Base-by-base conservation (phyloP, 1,284 basidiomycete genomes). In the Pyrrhoderma lamaoense region DNA sequence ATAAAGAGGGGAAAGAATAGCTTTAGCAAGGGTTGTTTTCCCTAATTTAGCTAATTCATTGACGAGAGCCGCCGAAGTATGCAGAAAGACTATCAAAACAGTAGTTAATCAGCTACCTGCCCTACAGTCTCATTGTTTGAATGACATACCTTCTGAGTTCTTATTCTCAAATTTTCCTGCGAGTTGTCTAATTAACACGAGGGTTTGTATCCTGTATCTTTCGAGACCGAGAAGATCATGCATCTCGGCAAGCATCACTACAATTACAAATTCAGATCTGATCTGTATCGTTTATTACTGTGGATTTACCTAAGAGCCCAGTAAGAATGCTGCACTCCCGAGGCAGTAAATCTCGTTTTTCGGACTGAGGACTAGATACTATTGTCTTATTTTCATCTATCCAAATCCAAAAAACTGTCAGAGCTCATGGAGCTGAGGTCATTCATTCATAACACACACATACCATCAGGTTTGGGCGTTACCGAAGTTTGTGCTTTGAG, bases 1-100 rank as follows among this genome's bases (percentile, higher is more conserved):
- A 14, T 78, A 66, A 1, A 76, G 74, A 47, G 78, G 79, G 8
- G 68, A 70, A 59, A 89, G 86, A 13, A 92, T 74, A 1, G 67
- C 64, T 0, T 69, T 70, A 0, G 90, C 89, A 38, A 84, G 77
- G 43, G 76, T 76, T 0, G 71, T 67, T 64, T 86, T 89, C 2
- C 93, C 92, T 0, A 95, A 73, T 42, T 76, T 77, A 35, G 82
- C 69, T 60, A 92, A 91, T 60, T 92, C 86, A 43, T 80, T 73
- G 0, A 85, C 91, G 1, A 94, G 74, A 27, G 83, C 78, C 1
- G 83, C 69, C 1, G 85, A 89, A 1, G 79, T 69, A 1, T 68
- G 65, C 8, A 89, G 70, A 59, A 82, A 89, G 3, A 71, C 91
- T 91, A 59, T 39, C 13, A 42, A 36, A 8, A 35, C 21, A 45